These are phyloP conservation scores for Cystofilobasidium macerans DNA, from an alignment of 768 basidiomycete species.

Conservation along the genomic window DNA sequence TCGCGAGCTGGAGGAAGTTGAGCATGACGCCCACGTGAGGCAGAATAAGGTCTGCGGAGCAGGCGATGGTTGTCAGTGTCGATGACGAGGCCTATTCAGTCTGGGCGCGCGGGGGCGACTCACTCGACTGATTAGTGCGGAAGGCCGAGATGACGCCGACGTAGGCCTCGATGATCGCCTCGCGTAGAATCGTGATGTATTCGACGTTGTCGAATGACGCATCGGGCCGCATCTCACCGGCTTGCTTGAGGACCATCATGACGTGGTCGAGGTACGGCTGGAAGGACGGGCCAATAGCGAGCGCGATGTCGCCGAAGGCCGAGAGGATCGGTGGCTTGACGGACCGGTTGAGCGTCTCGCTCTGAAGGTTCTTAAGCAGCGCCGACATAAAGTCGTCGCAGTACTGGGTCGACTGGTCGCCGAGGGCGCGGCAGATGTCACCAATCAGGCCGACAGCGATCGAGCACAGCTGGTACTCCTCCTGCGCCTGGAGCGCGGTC, in stretches of 20 bases:
- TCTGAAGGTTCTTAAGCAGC: constrained; percentile 79
- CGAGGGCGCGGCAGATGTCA: constrained; percentile 88
- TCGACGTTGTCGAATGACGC: constrained; percentile 55
- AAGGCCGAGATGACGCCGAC: constrained; percentile 86
- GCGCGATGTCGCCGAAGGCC: constrained; percentile 91
- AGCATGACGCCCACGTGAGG: constrained; percentile 64
- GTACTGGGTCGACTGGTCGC: constrained; percentile 70
- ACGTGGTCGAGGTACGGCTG: constrained; percentile 81
- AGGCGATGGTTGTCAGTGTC: not conserved
- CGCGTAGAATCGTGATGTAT: constrained; percentile 77
- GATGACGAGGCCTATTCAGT: not conserved
- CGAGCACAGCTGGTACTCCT: constrained; percentile 90
- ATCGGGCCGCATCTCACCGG: constrained; percentile 74
- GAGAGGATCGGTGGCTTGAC: constrained; percentile 95
- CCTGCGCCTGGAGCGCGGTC: constrained; percentile 78
- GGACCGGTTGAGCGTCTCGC: constrained; percentile 75
- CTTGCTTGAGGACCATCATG: constrained; percentile 82
- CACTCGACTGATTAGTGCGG: constrained; percentile 72
- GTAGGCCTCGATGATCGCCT: constrained; percentile 93
- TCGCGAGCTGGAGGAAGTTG: constrained; percentile 61
- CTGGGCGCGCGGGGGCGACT: constrained; percentile 27
- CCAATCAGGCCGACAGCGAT: constrained; percentile 93
- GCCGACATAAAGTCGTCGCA: constrained; percentile 83
- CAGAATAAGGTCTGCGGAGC: constrained; percentile 48
- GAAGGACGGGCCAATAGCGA: constrained; percentile 76